A percentile compares a stretch with the other conserved stretches of the same genome.
phyloP scores from a whole-genome alignment of 2,329 filamentous ascomycete genomes.

The Ophioceras dolichostomum region DNA sequence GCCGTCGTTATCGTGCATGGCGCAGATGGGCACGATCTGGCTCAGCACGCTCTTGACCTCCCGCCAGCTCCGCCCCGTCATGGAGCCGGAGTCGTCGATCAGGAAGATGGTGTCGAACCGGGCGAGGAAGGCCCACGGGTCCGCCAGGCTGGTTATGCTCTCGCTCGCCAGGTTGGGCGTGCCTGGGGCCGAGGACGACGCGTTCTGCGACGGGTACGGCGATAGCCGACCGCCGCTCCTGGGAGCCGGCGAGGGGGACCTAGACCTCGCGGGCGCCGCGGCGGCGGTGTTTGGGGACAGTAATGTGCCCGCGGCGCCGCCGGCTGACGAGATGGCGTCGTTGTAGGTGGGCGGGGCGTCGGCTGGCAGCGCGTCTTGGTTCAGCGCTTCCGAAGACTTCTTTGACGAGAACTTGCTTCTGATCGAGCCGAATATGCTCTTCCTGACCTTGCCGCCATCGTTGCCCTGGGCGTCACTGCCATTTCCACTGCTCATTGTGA shows the following conservation, averaged over 20 bases:
- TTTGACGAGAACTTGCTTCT: no score
- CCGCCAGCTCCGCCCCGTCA: conserved; percentile 65
- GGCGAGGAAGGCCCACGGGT: conserved; percentile 63
- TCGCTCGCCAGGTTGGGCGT: conserved; percentile 7
- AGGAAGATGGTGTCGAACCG: conserved; percentile 82
- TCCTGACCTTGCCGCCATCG: no score
- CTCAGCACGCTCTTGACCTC: conserved; percentile 61
- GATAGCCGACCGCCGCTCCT: conserved; percentile 6
- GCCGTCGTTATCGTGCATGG: conserved; percentile 66
- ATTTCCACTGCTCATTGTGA: no score
- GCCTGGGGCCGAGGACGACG: not conserved
- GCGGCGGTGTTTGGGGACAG: not conserved
- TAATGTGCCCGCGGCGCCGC: not conserved
- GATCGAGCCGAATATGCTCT: no score
- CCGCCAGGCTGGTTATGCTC: conserved; percentile 36
- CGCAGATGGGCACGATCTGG: conserved; percentile 72
- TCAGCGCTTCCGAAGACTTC: no score
- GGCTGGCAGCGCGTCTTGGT: no score
- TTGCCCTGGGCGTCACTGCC: no score
- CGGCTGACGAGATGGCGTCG: no score
- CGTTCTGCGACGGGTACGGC: conserved; percentile 1
- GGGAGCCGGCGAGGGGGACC: conserved; percentile 11
- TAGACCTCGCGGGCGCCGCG: conserved; percentile 1
- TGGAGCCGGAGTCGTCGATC: conserved; percentile 85
- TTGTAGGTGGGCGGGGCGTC: no score